Evolutionary conservation across 2,329 filamentous ascomycete species (phyloP).

Genomic region (Microcyclospora pomicola): DNA sequence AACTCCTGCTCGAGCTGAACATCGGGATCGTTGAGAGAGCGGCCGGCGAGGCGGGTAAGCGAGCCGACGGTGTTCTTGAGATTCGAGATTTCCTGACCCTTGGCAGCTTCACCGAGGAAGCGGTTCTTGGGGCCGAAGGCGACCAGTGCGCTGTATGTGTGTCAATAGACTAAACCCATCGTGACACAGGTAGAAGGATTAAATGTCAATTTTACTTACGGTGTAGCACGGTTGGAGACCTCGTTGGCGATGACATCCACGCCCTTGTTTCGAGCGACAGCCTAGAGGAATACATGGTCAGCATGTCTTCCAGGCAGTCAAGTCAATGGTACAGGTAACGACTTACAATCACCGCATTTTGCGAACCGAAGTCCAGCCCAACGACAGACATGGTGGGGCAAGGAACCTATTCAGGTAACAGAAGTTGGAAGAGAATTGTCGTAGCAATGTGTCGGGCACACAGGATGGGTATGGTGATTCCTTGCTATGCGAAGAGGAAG

Average conservation of each 20-base stretch:
- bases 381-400: constrained; percentile 25
- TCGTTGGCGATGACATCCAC: constrained; percentile 99
- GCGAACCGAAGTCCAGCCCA: constrained; percentile 87
- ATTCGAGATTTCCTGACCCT: constrained; percentile 98
- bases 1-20: constrained; percentile 84
- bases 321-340: constrained; percentile 36
- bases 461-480: neutral
- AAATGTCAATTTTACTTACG: constrained; percentile 50
- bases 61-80: constrained; percentile 95
- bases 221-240: constrained; percentile 94
- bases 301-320: neutral
- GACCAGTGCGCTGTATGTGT: constrained; percentile 59
- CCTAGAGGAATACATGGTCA: constrained; percentile 25
- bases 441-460: neutral
- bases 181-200: neutral
- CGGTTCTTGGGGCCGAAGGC: constrained; percentile 88
- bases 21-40: constrained; percentile 78
- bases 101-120: constrained; percentile 87
- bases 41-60: constrained; percentile 84
- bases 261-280: constrained; percentile 93
- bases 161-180: constrained; percentile 6
- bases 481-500: neutral
- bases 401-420: neutral
- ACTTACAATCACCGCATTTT: constrained; percentile 82
- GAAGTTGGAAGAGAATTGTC: neutral